Conservation (phyloP, 192 early-diverging fungal genomes). For the Dispira parvispora region DNA sequence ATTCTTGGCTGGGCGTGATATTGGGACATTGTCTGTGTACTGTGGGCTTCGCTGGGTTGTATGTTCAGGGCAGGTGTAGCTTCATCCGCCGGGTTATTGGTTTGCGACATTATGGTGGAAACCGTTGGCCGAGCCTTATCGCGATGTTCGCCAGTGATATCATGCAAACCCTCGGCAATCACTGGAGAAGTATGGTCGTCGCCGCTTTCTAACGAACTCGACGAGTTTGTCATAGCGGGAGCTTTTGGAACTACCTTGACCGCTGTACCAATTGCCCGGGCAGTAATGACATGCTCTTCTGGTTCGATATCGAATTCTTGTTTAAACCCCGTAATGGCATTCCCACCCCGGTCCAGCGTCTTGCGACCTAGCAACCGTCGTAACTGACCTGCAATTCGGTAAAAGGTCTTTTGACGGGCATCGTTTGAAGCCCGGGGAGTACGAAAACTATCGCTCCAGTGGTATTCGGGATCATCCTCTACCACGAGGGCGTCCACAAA, state of each 20-base stretch:
- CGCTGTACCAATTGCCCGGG: slow-evolving; percentile 58
- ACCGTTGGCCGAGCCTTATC: too few species aligned
- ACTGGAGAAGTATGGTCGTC: too few species aligned
- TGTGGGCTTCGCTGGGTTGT: too few species aligned
- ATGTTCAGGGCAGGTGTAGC: too few species aligned
- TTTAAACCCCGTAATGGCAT: slow-evolving; percentile 53
- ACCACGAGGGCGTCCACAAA: slow-evolving; percentile 51
- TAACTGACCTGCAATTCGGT: slow-evolving; percentile 44
- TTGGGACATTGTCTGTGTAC: too few species aligned
- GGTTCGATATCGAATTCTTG: slow-evolving; percentile 65
- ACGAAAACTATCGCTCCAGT: slow-evolving; percentile 66
- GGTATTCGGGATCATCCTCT: slow-evolving; percentile 68
- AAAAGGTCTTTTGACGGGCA: slow-evolving; percentile 48
- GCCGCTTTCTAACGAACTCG: too few species aligned
- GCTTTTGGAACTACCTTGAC: slow-evolving; percentile 29
- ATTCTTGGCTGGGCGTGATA: too few species aligned
- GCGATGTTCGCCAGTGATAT: too few species aligned
- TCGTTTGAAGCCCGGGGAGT: slow-evolving; percentile 66
- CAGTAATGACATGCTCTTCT: slow-evolving; percentile 52
- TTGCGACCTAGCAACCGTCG: slow-evolving; percentile 59
- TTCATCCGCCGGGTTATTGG: too few species aligned
- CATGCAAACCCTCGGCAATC: too few species aligned
- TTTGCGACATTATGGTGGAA: too few species aligned
- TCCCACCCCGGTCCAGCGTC: slow-evolving; percentile 52
- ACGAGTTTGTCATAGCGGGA: too few species aligned